Conservation (phyloP, 805 yeast genomes). For the Candida succiphila region DNA sequence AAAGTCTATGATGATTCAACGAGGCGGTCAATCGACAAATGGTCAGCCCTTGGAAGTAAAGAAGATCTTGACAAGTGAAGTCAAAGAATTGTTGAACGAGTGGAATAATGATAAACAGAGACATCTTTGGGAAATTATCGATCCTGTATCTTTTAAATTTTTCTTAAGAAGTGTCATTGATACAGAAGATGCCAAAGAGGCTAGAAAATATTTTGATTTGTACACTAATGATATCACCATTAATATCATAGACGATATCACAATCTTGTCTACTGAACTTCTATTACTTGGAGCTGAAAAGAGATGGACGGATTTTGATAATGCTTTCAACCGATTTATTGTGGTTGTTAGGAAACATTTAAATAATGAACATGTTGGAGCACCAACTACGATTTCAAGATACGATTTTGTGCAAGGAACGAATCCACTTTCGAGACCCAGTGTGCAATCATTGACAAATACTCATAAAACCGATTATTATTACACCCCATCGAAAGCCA, state of each 20-base stretch:
- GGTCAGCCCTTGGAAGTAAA: no score
- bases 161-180: conserved; percentile 11
- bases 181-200: conserved; percentile 10
- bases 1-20: conserved; percentile 17
- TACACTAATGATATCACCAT: conserved; percentile 14
- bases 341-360: conserved; percentile 4
- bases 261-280: conserved; percentile 17
- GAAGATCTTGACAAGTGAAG: no score
- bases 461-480: neutral
- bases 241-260: conserved; percentile 17
- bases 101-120: no score
- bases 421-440: no score
- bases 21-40: no score
- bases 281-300: conserved; percentile 19
- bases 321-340: conserved; percentile 15
- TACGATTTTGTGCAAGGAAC: neutral
- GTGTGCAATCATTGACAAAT: neutral
- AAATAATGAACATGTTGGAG: neutral
- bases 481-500: conserved; percentile 2
- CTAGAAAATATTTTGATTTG: conserved; percentile 18
- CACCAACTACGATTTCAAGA: neutral
- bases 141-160: conserved; percentile 14
- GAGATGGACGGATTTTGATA: conserved; percentile 23
- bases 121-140: conserved; percentile 13
- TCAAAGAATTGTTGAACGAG: no score